Evolutionary conservation across 257 asterid genomes (phyloP).

Genomic region (Solanum neorickii): DNA sequence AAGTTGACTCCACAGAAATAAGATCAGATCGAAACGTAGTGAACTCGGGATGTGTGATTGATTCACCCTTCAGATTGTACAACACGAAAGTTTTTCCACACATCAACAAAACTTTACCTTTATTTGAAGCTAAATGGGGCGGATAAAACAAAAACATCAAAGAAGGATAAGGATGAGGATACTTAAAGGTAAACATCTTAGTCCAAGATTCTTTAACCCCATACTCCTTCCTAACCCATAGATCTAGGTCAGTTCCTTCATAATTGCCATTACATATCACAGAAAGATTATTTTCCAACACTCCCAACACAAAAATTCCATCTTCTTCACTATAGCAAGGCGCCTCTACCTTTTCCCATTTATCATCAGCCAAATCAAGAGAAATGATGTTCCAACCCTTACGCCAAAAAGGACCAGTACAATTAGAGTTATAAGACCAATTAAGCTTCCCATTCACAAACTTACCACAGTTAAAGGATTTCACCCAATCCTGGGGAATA

Average conservation of each 20-base stretch:
- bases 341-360: not conserved
- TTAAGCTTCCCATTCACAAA: too few relatives aligned
- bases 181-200: conserved; percentile 6
- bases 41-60: not conserved
- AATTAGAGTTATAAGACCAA: too few relatives aligned
- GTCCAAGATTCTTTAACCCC: conserved; percentile 32
- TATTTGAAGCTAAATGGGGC: not conserved
- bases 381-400: too few relatives aligned
- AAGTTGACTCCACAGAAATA: not conserved
- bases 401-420: too few relatives aligned
- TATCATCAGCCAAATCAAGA: too few relatives aligned
- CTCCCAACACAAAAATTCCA: not conserved
- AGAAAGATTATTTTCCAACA: not conserved
- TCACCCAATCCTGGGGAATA: too few relatives aligned
- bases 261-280: too few relatives aligned
- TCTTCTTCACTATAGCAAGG: not conserved
- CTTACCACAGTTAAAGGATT: too few relatives aligned
- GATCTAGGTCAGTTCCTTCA: too few relatives aligned
- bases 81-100: not conserved
- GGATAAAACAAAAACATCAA: not conserved
- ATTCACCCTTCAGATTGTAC: not conserved
- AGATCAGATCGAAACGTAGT: not conserved
- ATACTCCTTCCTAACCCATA: conserved; percentile 18
- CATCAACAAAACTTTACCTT: not conserved
- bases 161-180: too few relatives aligned